Evolutionary conservation across 257 asterid genomes (phyloP).

Genomic region (Coffea eugenioides): DNA sequence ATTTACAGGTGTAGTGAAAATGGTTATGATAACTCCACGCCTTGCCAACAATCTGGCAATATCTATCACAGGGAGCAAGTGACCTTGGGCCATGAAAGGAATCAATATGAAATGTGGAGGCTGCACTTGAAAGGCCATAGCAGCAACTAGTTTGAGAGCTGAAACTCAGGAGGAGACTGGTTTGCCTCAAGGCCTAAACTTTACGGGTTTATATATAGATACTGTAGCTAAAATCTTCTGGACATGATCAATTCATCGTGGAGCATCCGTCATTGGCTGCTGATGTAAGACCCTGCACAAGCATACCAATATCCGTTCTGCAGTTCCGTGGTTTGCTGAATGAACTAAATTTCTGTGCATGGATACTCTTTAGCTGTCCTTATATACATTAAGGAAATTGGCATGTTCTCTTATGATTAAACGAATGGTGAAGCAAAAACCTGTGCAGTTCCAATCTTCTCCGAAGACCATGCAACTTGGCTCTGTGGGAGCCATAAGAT

Average conservation of each 20-base stretch:
- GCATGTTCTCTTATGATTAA: background rate
- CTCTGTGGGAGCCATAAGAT: background rate
- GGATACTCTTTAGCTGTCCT: background rate
- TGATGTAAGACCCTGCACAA: background rate
- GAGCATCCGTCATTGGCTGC: background rate
- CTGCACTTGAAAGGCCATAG: background rate
- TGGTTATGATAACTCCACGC: slow-evolving; percentile 36
- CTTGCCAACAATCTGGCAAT: slow-evolving; percentile 46
- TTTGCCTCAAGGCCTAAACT: background rate
- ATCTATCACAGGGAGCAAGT: slow-evolving; percentile 57
- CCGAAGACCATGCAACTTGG: background rate
- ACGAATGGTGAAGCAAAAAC: background rate
- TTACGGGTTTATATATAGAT: background rate
- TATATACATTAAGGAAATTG: background rate
- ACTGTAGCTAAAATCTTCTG: background rate
- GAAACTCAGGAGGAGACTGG: background rate
- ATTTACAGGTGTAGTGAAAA: slow-evolving; percentile 47
- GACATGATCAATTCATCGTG: background rate
- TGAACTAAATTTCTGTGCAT: background rate
- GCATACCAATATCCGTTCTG: background rate
- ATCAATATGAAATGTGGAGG: slow-evolving; percentile 49
- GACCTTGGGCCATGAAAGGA: slow-evolving; percentile 68
- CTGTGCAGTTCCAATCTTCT: background rate
- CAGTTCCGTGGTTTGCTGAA: background rate
- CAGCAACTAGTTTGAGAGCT: background rate